These are phyloP conservation scores for Xylaria sp. DNA, from an alignment of 2,329 filamentous ascomycete species.

Conservation along the genomic window DNA sequence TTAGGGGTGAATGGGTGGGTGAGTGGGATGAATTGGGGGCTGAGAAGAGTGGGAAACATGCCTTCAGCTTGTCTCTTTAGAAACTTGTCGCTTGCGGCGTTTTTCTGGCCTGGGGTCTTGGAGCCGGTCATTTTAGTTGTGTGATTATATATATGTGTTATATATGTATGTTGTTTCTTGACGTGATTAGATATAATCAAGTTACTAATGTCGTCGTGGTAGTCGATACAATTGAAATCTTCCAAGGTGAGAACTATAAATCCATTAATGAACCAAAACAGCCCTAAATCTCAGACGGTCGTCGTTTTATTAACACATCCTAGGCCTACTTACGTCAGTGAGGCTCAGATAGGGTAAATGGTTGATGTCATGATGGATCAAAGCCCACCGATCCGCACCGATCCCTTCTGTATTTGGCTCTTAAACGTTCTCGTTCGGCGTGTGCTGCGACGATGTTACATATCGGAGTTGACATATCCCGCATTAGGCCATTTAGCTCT, in stretches of 20 bases:
- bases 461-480: too few species aligned
- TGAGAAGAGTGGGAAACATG: constrained; percentile 14
- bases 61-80: constrained; percentile 42
- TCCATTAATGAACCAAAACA: not conserved
- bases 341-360: not conserved
- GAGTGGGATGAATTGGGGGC: too few species aligned
- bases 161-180: not conserved
- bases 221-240: too few species aligned
- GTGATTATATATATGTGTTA: not conserved
- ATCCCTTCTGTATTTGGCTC: not conserved
- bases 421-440: too few species aligned
- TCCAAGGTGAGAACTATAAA: too few species aligned
- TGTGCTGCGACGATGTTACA: not conserved
- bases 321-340: not conserved
- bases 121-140: constrained; percentile 23
- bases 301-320: not conserved
- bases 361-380: constrained; percentile 14
- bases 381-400: not conserved
- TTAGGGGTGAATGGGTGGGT: too few species aligned
- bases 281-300: not conserved
- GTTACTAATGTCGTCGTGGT: not conserved
- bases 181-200: not conserved
- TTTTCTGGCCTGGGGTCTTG: constrained; percentile 43
- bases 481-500: too few species aligned
- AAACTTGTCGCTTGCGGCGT: constrained; percentile 44